Evolutionary conservation across 1,139 yeast species (phyloP), one percentile per base, ranked within the genome.

Genomic region (Hyphopichia khmerensis): DNA sequence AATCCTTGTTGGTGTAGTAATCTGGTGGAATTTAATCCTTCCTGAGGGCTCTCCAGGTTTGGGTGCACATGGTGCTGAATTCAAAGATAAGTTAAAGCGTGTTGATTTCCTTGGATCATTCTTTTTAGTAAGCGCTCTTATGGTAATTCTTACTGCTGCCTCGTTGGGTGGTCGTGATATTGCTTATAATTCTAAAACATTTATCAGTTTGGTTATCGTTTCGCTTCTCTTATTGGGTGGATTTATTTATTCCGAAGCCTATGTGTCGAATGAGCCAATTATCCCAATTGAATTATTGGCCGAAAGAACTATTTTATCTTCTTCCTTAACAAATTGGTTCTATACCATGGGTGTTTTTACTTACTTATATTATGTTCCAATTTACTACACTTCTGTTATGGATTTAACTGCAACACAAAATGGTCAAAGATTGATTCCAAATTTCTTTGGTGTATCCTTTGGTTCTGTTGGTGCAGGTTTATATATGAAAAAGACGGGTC

Each of bases 81-180:
- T 67, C 27, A 56, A 59, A 41, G 70, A 65, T 19, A 77, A 77
- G 48, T 59, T 84, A 48, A 67, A 67, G 44, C 62, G 87, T 41
- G 79, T 90, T 33, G 97, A 90, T 59, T 80, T 88, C 65, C 61
- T 68, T 39, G 97, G 97, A 2, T 79, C 91, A 1, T 57, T 76
- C 23, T 65, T 80, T 19, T 67, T 87, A 56, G 84, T 87, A 36
- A 47, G 68, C 13, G 66, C 85, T 10, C 69, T 88, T 50, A 73
- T 75, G 52, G 56, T 65, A 11, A 53, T 75, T n/a, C 61, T 88
- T 65, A 62, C 83, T 17, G 88, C 89, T 10, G 80, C 89, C 15
- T 79, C 89, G 0, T 66, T 84, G 41, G 90, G 86, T 3, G 91
- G 93, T 10, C 72, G 73, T 45, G 77, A 75, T 32, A 57, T 83